Evolutionary conservation across 805 yeast species (phyloP).

Genomic region (Jamesozyma lodderae): DNA sequence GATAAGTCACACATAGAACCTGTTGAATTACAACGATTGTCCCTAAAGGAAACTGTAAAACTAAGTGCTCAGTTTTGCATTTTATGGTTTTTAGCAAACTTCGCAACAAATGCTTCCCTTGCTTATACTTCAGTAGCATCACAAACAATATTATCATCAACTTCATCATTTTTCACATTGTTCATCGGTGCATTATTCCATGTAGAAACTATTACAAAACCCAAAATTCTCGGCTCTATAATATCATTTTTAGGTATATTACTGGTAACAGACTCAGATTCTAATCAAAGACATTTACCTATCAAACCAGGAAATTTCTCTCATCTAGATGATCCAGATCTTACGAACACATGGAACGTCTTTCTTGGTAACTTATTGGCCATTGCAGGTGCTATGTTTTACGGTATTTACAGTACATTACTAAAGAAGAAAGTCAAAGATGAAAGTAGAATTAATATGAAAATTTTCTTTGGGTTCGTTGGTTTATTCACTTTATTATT

Average conservation of each 20-base stretch:
- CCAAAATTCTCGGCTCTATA: conserved; percentile 61
- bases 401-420: conserved; percentile 84
- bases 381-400: conserved; percentile 74
- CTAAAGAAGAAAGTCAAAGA: conserved; percentile 63
- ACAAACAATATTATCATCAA: conserved; percentile 86
- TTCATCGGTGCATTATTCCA: conserved; percentile 65
- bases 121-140: conserved; percentile 88
- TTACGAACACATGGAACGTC: conserved; percentile 24
- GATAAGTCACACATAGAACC: background rate
- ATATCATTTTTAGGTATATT: conserved; percentile 72
- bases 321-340: conserved; percentile 8
- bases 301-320: background rate
- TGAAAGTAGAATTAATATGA: conserved; percentile 74
- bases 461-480: conserved; percentile 88
- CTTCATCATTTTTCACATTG: conserved; percentile 88
- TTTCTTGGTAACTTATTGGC: conserved; percentile 73
- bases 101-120: conserved; percentile 79
- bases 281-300: conserved; percentile 21
- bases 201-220: conserved; percentile 56
- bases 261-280: conserved; percentile 66
- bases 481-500: conserved; percentile 70
- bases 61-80: conserved; percentile 75
- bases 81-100: conserved; percentile 85
- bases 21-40: conserved; percentile 16
- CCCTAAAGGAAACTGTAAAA: conserved; percentile 53